Percentiles rank a stretch among this genome's conserved stretches.
These are phyloP conservation scores for Fusarium sp. DNA, from an alignment of 2,329 filamentous ascomycete genomes.

Conservation along the genomic window DNA sequence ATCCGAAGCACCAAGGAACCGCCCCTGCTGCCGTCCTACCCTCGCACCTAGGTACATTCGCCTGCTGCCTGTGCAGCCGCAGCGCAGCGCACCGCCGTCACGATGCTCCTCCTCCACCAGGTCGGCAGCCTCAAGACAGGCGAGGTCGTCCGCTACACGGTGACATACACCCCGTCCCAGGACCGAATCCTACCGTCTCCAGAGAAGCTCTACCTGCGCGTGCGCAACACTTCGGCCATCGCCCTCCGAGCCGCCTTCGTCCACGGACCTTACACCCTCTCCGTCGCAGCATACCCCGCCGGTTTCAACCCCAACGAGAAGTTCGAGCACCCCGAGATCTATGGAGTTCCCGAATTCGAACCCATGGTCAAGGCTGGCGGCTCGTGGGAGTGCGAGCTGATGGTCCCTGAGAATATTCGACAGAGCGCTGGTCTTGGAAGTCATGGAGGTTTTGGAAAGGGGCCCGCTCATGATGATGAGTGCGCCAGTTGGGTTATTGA, in stretches of 20 bases:
- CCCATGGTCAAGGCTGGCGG: constrained; percentile 96
- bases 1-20: constrained; percentile 18
- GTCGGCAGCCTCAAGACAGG: constrained; percentile 91
- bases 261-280: constrained; percentile 92
- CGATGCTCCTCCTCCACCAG: constrained; percentile 91
- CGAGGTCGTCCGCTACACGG: constrained; percentile 88
- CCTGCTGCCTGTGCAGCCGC: constrained; percentile 17
- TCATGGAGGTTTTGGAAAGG: constrained; percentile 56
- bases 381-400: constrained; percentile 79
- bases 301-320: constrained; percentile 84
- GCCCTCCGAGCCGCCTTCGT: constrained; percentile 94
- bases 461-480: constrained; percentile 56
- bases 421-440: constrained; percentile 64
- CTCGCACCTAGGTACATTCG: constrained; percentile 10
- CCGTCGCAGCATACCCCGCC: constrained; percentile 83
- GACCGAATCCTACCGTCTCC: constrained; percentile 92
- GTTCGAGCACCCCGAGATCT: constrained; percentile 70
- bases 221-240: constrained; percentile 91
- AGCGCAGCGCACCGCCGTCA: constrained; percentile 8
- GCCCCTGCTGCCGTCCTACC: not conserved
- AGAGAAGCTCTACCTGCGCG: constrained; percentile 78
- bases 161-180: constrained; percentile 88
- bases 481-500: constrained; percentile 89
- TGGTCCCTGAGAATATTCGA: constrained; percentile 79
- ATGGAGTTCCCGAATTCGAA: constrained; percentile 89